A percentile compares a stretch with the other conserved stretches of the same genome.
Evolutionary conservation across 2,329 filamentous ascomycete genomes (phyloP).

Genomic region (Cladosporium austrohemisphaericum): DNA sequence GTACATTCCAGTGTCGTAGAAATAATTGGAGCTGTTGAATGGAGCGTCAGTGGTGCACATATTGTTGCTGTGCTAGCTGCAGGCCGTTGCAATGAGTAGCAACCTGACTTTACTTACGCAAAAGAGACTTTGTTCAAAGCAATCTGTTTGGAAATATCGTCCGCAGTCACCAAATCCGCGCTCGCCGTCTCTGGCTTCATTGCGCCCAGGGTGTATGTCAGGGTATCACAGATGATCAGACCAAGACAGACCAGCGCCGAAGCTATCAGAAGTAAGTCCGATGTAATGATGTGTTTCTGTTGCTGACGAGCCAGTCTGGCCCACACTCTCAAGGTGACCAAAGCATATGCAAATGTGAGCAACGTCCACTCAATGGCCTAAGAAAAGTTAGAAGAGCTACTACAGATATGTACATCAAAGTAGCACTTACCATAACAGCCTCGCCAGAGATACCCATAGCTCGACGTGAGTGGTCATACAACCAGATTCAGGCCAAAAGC

Average conservation of each 20-base stretch:
- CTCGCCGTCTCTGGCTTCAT: conserved; percentile 1
- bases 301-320: neutral
- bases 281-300: neutral
- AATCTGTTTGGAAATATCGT: conserved; percentile 2
- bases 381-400: neutral
- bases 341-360: neutral
- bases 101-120: neutral
- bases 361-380: neutral
- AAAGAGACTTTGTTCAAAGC: conserved; percentile 5
- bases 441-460: conserved; percentile 3
- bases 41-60: neutral
- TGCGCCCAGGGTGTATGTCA: neutral
- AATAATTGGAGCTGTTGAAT: conserved; percentile 1
- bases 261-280: neutral
- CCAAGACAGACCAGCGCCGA: conserved; percentile 1
- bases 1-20: conserved; percentile 7
- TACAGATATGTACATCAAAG: neutral
- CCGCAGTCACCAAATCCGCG: neutral
- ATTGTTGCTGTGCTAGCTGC: neutral
- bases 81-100: no score
- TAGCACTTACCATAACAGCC: neutral
- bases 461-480: no score
- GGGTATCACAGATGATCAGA: conserved; percentile 1
- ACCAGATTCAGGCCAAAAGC: no score
- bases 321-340: neutral